phyloP scores from a whole-genome alignment of 176 grass and related monocot species.

The Paspalum vaginatum region DNA sequence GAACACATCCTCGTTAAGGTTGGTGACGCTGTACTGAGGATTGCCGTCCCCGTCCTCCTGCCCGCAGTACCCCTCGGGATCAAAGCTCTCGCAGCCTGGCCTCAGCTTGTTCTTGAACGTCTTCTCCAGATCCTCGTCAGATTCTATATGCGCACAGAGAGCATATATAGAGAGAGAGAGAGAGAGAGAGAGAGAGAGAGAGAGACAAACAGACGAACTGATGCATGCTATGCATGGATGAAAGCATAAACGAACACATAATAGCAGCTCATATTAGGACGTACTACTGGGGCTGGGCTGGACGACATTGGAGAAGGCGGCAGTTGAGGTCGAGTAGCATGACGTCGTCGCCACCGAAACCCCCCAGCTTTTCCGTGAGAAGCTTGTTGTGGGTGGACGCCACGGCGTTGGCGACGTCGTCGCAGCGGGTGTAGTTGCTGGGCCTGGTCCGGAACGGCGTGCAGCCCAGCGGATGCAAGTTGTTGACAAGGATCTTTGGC shows the following conservation, averaged over 20 bases:
- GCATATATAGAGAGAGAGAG: background rate
- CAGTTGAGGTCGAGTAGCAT: background rate
- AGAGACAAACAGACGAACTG: too few species aligned
- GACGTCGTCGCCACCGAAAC: background rate
- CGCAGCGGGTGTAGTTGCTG: background rate
- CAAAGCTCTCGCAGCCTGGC: background rate
- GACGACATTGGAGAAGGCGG: background rate
- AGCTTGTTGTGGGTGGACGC: conserved; percentile 2
- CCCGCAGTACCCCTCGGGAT: background rate
- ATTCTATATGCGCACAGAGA: background rate
- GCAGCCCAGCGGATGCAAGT: background rate
- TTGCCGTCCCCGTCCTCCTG: background rate
- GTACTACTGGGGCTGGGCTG: background rate
- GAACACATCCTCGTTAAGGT: background rate
- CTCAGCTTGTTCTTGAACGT: background rate
- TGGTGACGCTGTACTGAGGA: background rate
- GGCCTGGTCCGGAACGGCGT: background rate
- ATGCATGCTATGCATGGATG: too few species aligned
- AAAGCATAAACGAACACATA: background rate
- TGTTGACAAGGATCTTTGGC: background rate
- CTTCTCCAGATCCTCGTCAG: background rate
- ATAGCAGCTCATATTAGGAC: too few species aligned
- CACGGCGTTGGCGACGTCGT: background rate
- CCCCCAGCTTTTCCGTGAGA: background rate
- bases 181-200: too few species aligned